Conservation (phyloP, 225 moss, liverwort and hornwort species). For the Antitrichia curtipendula region DNA sequence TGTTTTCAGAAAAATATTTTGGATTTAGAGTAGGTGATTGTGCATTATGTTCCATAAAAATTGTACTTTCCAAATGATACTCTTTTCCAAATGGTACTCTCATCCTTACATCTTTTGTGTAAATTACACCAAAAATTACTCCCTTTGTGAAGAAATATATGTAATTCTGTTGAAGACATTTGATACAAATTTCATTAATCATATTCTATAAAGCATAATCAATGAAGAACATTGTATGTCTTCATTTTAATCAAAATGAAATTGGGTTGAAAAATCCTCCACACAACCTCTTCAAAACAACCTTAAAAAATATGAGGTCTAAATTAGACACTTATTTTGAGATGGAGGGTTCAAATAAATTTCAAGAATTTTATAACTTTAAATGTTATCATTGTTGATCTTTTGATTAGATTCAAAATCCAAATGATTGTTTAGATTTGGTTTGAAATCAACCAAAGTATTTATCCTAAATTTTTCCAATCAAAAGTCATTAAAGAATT, state of each 20-base stretch:
- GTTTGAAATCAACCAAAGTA: background rate
- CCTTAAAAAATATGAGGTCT: too few relatives aligned
- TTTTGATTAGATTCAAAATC: background rate
- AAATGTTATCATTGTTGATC: too few relatives aligned
- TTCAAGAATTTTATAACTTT: too few relatives aligned
- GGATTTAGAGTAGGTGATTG: background rate
- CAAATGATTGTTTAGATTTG: background rate
- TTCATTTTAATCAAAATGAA: background rate
- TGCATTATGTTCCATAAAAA: background rate
- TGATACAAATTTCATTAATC: background rate
- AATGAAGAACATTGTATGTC: background rate
- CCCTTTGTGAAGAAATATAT: rapidly evolving
- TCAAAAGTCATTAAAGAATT: background rate
- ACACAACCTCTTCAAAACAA: background rate
- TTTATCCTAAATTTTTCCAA: background rate
- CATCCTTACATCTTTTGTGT: too few relatives aligned
- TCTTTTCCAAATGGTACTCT: background rate
- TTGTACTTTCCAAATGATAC: background rate
- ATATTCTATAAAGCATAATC: background rate
- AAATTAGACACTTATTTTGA: background rate
- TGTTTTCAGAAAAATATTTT: background rate
- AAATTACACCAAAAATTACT: background rate
- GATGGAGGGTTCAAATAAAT: rapidly evolving
- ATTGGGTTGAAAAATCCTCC: rapidly evolving
- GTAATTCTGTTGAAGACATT: background rate